These are phyloP conservation scores for Sporothrix luriei DNA, from an alignment of 2,329 filamentous ascomycete genomes.

Conservation along the genomic window DNA sequence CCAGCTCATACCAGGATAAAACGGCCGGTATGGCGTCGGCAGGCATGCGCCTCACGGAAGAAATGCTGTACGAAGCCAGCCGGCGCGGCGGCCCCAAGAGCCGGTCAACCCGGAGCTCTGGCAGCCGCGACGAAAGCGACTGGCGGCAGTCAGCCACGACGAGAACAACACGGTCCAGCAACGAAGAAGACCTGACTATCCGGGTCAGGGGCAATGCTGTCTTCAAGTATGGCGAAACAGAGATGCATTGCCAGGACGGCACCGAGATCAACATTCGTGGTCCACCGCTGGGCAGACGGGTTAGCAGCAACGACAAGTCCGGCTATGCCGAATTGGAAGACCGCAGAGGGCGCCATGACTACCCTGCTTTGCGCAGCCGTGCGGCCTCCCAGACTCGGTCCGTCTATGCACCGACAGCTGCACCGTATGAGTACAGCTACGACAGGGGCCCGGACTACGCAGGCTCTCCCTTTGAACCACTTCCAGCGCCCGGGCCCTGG, in stretches of 20 bases:
- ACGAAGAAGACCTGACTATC: constrained; percentile 64
- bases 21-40: constrained; percentile 46
- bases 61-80: constrained; percentile 56
- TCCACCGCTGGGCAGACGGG: constrained; percentile 35
- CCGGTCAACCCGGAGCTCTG: constrained; percentile 60
- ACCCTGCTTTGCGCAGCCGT: constrained; percentile 50
- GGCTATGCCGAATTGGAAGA: constrained; percentile 57
- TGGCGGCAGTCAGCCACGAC: constrained; percentile 64
- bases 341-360: constrained; percentile 50
- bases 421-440: constrained; percentile 35
- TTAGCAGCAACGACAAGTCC: constrained; percentile 51
- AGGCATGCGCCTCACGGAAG: constrained; percentile 56
- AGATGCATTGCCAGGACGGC: constrained; percentile 62
- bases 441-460: constrained; percentile 32
- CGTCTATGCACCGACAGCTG: constrained; percentile 41
- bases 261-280: constrained; percentile 60
- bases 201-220: constrained; percentile 60
- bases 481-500: not conserved
- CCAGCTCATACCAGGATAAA: constrained; percentile 57
- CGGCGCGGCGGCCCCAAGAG: constrained; percentile 55
- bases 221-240: constrained; percentile 58
- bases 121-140: constrained; percentile 65
- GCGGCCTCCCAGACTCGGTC: constrained; percentile 56
- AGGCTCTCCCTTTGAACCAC: constrained; percentile 26
- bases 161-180: constrained; percentile 59